These are phyloP conservation scores for Acacia concinna DNA, from an alignment of 331 rosid genomes.

Conservation along the genomic window DNA sequence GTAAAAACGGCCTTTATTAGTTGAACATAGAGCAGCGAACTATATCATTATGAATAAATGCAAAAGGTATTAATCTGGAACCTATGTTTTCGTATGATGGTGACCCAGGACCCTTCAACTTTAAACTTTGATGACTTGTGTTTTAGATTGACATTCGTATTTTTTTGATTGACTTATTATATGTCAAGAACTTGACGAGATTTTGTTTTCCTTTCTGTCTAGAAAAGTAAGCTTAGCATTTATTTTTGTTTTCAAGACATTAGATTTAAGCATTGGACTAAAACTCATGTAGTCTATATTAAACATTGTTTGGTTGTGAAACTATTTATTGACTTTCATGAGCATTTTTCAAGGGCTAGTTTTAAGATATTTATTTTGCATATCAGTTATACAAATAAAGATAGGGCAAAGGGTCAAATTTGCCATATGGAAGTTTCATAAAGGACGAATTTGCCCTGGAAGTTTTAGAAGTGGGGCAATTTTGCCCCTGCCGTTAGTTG, in stretches of 20 bases:
- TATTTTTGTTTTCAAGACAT: neutral
- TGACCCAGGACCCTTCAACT: neutral
- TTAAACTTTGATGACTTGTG: neutral
- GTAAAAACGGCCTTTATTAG: neutral
- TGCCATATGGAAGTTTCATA: too few species aligned
- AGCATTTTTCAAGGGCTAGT: neutral
- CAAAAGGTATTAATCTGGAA: neutral
- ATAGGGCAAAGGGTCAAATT: too few species aligned
- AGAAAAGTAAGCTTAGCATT: neutral
- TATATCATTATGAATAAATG: neutral
- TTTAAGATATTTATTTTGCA: neutral
- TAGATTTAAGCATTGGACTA: neutral
- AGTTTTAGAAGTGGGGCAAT: too few species aligned
- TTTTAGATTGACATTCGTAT: neutral
- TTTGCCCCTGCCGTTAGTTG: too few species aligned
- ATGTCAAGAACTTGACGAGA: neutral
- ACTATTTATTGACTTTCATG: neutral
- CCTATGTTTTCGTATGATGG: neutral
- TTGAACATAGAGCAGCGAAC: neutral
- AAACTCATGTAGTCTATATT: neutral
- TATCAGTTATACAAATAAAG: neutral
- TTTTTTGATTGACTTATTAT: neutral
- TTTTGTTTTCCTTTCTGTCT: neutral
- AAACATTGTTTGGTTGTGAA: neutral
- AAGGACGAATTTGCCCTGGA: too few species aligned